phyloP scores from a whole-genome alignment of 768 basidiomycete genomes.

The Suillus discolor region DNA sequence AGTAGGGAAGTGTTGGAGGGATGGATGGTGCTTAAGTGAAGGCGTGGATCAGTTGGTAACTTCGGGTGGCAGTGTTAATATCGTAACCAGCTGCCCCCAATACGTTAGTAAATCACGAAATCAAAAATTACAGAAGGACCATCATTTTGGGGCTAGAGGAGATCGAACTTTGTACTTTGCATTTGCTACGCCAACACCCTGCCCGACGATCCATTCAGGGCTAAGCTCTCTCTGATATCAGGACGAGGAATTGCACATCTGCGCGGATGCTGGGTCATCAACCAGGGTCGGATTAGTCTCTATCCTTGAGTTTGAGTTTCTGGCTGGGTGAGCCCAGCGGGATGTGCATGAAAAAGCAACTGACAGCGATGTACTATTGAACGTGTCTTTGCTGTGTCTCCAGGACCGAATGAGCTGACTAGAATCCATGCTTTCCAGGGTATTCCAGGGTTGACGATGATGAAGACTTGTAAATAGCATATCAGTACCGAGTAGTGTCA shows the following conservation, averaged over 20 bases:
- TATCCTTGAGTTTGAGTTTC: background rate
- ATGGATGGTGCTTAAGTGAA: slow-evolving; percentile 47
- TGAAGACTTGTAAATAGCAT: background rate
- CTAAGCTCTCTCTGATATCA: background rate
- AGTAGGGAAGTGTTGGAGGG: slow-evolving; percentile 39
- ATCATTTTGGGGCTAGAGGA: background rate
- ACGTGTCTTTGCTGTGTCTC: background rate
- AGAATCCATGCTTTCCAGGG: background rate
- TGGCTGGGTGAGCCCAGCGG: background rate
- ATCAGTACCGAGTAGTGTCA: background rate
- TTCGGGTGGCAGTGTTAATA: background rate
- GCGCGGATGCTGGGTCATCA: background rate
- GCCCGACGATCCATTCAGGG: slow-evolving; percentile 74
- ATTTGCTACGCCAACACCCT: slow-evolving; percentile 74
- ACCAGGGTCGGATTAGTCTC: background rate
- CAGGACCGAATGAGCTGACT: background rate
- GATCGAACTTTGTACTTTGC: slow-evolving; percentile 73
- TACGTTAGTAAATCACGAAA: background rate
- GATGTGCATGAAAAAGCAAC: background rate
- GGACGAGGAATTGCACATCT: background rate
- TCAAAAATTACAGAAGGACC: background rate
- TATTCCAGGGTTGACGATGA: background rate
- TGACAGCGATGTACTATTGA: background rate
- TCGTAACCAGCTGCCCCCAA: background rate
- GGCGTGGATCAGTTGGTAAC: slow-evolving; percentile 16